A percentile compares a stretch with the other conserved stretches of the same genome.
Evolutionary conservation across 352 stramenopile species (phyloP).

Genomic region (Albugo candida): DNA sequence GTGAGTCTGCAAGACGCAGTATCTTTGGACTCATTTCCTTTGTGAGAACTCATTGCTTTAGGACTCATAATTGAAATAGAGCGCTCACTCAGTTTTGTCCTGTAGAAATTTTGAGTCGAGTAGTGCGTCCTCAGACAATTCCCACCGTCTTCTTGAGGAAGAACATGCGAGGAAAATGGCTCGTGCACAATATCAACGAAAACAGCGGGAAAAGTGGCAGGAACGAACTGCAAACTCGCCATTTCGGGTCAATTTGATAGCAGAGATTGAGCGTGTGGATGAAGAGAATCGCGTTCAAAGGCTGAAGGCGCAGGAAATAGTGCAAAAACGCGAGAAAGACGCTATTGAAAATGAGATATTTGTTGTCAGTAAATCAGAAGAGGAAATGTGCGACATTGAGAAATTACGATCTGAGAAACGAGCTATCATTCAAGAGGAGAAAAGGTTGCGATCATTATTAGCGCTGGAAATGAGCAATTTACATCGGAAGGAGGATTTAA

Average conservation of each 20-base stretch:
- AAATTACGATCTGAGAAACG: constrained; percentile 83
- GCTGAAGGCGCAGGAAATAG: constrained; percentile 30
- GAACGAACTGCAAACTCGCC: constrained; percentile 80
- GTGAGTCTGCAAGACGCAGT: no score
- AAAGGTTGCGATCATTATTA: constrained; percentile 81
- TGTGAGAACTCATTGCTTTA: no score
- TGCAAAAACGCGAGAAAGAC: constrained; percentile 52
- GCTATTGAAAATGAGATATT: constrained; percentile 81
- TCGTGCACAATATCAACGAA: no score
- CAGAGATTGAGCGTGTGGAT: constrained; percentile 86
- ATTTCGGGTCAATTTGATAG: constrained; percentile 86
- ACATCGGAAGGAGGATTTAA: constrained; percentile 81
- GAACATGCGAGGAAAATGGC: no score
- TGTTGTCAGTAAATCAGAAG: constrained; percentile 83
- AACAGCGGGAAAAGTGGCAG: constrained; percentile 42
- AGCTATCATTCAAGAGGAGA: constrained; percentile 88
- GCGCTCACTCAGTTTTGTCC: no score
- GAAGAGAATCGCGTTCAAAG: constrained; percentile 46
- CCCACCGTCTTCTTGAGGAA: no score
- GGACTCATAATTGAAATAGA: no score
- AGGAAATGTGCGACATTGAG: constrained; percentile 81
- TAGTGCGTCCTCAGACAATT: no score
- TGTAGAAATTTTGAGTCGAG: no score
- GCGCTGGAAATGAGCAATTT: constrained; percentile 88
- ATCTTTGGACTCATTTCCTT: no score